Evolutionary conservation across 495 filamentous ascomycete species (phyloP).

Genomic region (Cercophora newfieldiana): DNA sequence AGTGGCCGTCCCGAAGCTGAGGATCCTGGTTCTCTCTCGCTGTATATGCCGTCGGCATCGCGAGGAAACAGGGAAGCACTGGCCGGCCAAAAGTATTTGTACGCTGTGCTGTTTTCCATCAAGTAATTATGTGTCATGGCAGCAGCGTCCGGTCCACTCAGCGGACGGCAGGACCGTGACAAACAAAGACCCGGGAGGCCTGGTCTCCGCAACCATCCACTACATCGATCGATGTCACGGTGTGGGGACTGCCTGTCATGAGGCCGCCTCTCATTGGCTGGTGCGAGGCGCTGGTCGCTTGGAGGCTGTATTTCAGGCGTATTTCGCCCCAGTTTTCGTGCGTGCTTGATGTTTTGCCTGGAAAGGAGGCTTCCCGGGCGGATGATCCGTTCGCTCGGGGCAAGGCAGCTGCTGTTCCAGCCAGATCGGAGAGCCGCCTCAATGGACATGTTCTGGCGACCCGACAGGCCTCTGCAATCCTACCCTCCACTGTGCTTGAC

Average conservation of each 20-base stretch:
- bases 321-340: not conserved
- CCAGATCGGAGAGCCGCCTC: not conserved
- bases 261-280: not conserved
- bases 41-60: not conserved
- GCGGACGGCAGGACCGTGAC: conserved; percentile 20
- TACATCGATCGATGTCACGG: not conserved
- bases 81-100: conserved; percentile 26
- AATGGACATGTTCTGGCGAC: not conserved
- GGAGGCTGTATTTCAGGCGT: not conserved
- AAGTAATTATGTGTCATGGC: conserved; percentile 56
- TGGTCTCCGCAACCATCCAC: conserved; percentile 10
- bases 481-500: not conserved
- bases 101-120: conserved; percentile 40
- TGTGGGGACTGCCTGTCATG: conserved; percentile 1
- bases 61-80: conserved; percentile 20
- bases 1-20: not conserved
- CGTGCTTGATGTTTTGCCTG: not conserved
- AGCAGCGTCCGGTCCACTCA: conserved; percentile 11
- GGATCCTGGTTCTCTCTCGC: not conserved
- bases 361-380: not conserved
- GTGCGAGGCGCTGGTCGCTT: not conserved
- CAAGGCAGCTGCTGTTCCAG: not conserved
- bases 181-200: conserved; percentile 5
- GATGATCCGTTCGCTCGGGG: conserved; percentile 1
- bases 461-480: not conserved